Evolutionary conservation across 2,329 filamentous ascomycete species (phyloP), one percentile per base, ranked within the genome.

Genomic region (Monosporascus sp.): DNA sequence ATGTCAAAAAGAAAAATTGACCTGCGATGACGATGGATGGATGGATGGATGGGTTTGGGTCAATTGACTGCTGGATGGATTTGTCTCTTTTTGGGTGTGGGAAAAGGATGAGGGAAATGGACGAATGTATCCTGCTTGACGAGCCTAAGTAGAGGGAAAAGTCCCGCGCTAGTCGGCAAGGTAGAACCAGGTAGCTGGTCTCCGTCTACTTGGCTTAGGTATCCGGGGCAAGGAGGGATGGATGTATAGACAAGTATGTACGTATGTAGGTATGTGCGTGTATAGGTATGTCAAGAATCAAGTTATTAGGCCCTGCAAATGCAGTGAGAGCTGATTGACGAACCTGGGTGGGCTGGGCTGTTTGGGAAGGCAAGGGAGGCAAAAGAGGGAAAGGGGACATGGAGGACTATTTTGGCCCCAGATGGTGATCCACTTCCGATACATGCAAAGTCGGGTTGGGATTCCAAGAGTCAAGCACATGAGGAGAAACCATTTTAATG

Each of bases 161-260:
- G 43, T 46, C n/a, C 6, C 43, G 24, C 43, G 24, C 43, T 46
- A 46, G 43, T n/a, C n/a, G 24, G 24, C n/a, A 22, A 46, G 43
- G 43, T 44, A 46, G 43, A 46, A 46, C 43, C 43, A 46, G 43
- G 43, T 46, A 46, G 7, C 24, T 27, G 43, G 22, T 46, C 43
- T 46, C 24, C 15, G 43, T n/a, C 43, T 46, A 24, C 24, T 46
- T 25, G 43, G 18, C 17, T 20, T 27, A 7, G 43, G 43, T 35
- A 35, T 14, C 31, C 9, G 31, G 31, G 31, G 11, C 9, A 9
- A 35, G 31, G 31, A 35, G 1, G 31, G 27, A 38, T 39, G 20
- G 35, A 47, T 47, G 35, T 38, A 37, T 47, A 47, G 18, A 48
- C 20, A 37, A 27, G 50, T 47, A 38, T 48, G 50, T 50, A 31